Evolutionary conservation across 2,329 filamentous ascomycete genomes (phyloP), one percentile per base, ranked within the genome.

Genomic region (Purpureocillium takamizusanense): DNA sequence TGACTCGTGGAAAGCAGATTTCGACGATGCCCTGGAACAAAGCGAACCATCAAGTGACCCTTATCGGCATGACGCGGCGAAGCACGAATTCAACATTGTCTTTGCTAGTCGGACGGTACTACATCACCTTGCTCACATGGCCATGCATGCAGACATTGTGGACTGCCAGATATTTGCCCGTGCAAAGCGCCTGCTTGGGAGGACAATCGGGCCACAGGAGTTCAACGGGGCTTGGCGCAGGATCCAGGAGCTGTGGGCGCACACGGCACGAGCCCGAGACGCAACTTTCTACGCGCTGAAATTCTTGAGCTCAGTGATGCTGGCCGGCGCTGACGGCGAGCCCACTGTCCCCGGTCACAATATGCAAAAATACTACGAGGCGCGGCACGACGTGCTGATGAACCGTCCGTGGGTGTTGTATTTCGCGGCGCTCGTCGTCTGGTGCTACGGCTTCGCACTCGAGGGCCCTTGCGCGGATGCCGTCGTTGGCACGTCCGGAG

Each of bases 351-450:
- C n/a, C 12, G 21, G 30, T 11, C 33, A 40, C 2, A 16, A 55
- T 31, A 53, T 62, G 4, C 66, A 65, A 37, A 56, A 66, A 40
- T 60, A 72, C 7, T 98, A 97, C 59, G 82, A 80, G 14, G 87
- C 89, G 1, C 77, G 87, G 15, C 85, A 95, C 51, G 92, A 98
- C 51, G 84, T 88, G 38, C 71, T 95, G 2, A 73, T 97, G 42
- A 94, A 97, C 53, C 74, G 92, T 13, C 86, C 90, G 0, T 98
- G 92, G 90, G 88, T 95, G 10, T 69, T 97, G 37, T 98, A 95
- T 61, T 94, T 95, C 55, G 86, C 92, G 1, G 81, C 82, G 1
- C 71, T 98, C 12, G 86, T 95, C 16, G 85, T 97, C 1, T 98
- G 92, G 92, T 87, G 81, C 43, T 98, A 97, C 52, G 90, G 89